These are phyloP conservation scores for Passiflora organensis DNA, from an alignment of 345 rosid species.

Conservation along the genomic window DNA sequence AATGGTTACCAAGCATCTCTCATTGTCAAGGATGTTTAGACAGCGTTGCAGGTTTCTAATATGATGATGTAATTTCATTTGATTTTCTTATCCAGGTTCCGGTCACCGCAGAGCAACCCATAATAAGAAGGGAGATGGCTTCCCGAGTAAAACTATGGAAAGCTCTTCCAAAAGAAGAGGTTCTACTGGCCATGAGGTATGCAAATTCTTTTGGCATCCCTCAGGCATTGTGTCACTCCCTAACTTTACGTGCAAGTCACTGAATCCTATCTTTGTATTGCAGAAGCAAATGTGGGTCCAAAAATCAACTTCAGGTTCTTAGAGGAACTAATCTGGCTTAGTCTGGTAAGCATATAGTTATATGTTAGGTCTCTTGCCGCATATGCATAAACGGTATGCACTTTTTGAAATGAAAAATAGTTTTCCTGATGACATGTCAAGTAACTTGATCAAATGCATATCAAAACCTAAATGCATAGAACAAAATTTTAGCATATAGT, in stretches of 20 bases:
- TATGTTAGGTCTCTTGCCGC: neutral
- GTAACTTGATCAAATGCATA: too few species aligned
- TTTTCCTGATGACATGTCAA: too few species aligned
- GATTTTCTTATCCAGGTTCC: slow-evolving; percentile 13
- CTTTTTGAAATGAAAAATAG: neutral
- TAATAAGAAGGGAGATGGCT: slow-evolving; percentile 12
- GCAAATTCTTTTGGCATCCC: neutral
- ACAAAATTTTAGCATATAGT: too few species aligned
- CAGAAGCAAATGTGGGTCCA: slow-evolving; percentile 73
- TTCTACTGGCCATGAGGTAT: slow-evolving; percentile 39
- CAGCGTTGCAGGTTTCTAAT: too few species aligned
- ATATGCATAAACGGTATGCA: neutral
- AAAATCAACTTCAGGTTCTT: slow-evolving; percentile 47
- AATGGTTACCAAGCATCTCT: too few species aligned
- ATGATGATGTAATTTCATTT: neutral
- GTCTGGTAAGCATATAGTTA: slow-evolving; percentile 5
- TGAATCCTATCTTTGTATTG: slow-evolving; percentile 8
- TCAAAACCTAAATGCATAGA: too few species aligned
- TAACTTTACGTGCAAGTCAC: slow-evolving; percentile 1
- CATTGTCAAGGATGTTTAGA: too few species aligned
- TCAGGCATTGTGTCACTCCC: neutral
- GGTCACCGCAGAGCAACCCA: slow-evolving; percentile 5
- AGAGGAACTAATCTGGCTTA: slow-evolving; percentile 3
- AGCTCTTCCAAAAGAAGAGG: slow-evolving; percentile 38
- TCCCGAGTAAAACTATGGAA: slow-evolving; percentile 5